Percentiles rank a stretch among this genome's conserved stretches.
These are phyloP conservation scores for Kwoniella bestiolae DNA, from an alignment of 768 basidiomycete species.

Conservation along the genomic window DNA sequence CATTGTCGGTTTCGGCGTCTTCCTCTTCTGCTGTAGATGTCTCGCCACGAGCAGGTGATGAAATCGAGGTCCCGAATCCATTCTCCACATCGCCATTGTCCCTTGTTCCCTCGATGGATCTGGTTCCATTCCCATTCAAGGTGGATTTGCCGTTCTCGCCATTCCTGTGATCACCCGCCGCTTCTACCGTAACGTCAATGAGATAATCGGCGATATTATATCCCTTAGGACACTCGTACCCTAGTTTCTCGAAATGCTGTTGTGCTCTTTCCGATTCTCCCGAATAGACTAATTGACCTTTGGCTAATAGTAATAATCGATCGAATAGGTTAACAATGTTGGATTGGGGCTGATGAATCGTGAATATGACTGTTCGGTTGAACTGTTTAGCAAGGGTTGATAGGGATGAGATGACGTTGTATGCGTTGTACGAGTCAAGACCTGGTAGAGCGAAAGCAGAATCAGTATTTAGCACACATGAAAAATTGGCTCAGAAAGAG, in stretches of 20 bases:
- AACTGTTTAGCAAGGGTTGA: conserved; percentile 83
- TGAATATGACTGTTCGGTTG: conserved; percentile 94
- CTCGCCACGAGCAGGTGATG: conserved; percentile 1
- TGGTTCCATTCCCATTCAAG: conserved; percentile 4
- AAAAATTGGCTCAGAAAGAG: too few species aligned
- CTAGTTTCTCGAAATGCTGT: conserved; percentile 77
- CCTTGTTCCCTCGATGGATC: conserved; percentile 1
- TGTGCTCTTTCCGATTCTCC: conserved; percentile 77
- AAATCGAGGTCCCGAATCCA: conserved; percentile 25
- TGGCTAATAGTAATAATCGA: conserved; percentile 80
- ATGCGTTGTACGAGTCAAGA: conserved; percentile 92
- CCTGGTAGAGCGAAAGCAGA: conserved; percentile 61
- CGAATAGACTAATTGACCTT: conserved; percentile 82
- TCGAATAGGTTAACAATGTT: conserved; percentile 97
- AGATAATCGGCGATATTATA: conserved; percentile 98
- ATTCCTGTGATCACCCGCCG: conserved; percentile 57
- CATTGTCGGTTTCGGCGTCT: conserved; percentile 5
- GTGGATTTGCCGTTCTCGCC: conserved; percentile 15
- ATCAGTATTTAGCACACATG: too few species aligned
- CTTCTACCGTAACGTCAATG: conserved; percentile 64
- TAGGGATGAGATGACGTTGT: conserved; percentile 88
- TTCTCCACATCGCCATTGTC: conserved; percentile 31
- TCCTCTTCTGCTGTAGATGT: conserved; percentile 5
- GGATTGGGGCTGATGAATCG: conserved; percentile 96
- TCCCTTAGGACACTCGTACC: conserved; percentile 82